Evolutionary conservation across 306 rosid genomes (phyloP), one percentile per base, ranked within the genome.

Genomic region (Alnus rubra): DNA sequence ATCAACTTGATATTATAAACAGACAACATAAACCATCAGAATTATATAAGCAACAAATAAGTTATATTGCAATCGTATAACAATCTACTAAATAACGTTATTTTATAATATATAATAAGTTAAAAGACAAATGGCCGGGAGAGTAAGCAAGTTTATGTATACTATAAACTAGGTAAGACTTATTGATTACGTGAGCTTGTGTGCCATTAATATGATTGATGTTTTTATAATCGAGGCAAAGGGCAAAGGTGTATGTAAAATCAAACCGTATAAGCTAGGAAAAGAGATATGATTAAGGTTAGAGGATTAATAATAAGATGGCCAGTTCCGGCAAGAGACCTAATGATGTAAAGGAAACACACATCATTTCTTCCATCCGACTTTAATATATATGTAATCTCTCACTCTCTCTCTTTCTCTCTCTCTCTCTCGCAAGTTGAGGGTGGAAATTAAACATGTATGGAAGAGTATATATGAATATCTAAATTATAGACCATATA

Each of bases 261-360:
- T 12, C 35, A 37, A n/a, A n/a, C 52, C 16, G 39, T 39, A 30
- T 3, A 14, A 33, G 28, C 28, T 23, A 23, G 75, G 44, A 44
- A 28, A 72, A 15, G 42, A 39, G 14, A 62, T 7, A 45, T 75
- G 71, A 75, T 62, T 44, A 2, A 13, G 56, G 50, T 19, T n/a
- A 67, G 35, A 74, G 18, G 71, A 74, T 73, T 73, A 78, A 82
- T 65, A 11, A 72, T 71, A 54, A 31, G 35, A 74, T 47, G 74
- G 52, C 53, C 69, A 69, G 10, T 60, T n/a, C 10, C 23, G 76
- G 81, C 75, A 79, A 76, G 44, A 48, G 73, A 70, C 68, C 77
- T 84, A 75, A 83, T 83, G 87, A 84, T 84, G 74, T 39, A 72
- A 80, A 79, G 81, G 42, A 30, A 80, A n/a, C 53, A 39, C 7